phyloP scores from a whole-genome alignment of 202 grass and related monocot genomes.

The Hordeum pubiflorum region DNA sequence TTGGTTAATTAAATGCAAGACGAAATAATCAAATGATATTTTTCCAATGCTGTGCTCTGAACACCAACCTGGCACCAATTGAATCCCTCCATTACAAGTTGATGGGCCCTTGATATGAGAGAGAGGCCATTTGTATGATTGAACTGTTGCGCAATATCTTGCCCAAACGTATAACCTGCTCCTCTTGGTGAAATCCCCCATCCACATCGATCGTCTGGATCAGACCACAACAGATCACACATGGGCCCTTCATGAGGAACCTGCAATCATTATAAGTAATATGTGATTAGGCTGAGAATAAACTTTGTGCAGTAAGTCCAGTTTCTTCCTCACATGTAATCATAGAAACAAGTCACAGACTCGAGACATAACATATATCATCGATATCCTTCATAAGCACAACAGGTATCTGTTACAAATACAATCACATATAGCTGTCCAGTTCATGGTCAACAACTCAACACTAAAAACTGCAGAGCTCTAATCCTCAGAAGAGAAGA shows the following conservation, averaged over 20 bases:
- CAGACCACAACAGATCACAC: slow-evolving; percentile 95
- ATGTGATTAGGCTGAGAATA: not conserved
- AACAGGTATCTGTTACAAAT: not conserved
- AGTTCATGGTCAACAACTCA: not conserved
- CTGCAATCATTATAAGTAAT: slow-evolving; percentile 33
- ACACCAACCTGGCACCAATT: slow-evolving; percentile 85
- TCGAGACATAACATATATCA: not conserved
- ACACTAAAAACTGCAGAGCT: not conserved
- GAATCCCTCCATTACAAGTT: slow-evolving; percentile 97
- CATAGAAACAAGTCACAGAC: not conserved
- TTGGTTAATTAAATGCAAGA: not conserved
- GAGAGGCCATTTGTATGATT: slow-evolving; percentile 90
- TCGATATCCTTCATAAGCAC: not conserved
- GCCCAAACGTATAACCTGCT: slow-evolving; percentile 87
- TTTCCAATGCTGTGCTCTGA: not conserved
- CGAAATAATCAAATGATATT: not conserved
- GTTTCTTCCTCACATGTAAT: not conserved
- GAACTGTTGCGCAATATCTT: slow-evolving; percentile 89
- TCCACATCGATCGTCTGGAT: slow-evolving; percentile 86
- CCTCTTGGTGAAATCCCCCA: slow-evolving; percentile 97
- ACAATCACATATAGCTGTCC: not conserved
- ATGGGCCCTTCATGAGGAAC: slow-evolving; percentile 97
- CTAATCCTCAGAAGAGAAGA: slow-evolving; percentile 17
- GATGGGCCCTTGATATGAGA: slow-evolving; percentile 87
- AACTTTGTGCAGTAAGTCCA: not conserved